Evolutionary conservation across 768 basidiomycete species (phyloP).

Genomic region (Boletus reticulatus): DNA sequence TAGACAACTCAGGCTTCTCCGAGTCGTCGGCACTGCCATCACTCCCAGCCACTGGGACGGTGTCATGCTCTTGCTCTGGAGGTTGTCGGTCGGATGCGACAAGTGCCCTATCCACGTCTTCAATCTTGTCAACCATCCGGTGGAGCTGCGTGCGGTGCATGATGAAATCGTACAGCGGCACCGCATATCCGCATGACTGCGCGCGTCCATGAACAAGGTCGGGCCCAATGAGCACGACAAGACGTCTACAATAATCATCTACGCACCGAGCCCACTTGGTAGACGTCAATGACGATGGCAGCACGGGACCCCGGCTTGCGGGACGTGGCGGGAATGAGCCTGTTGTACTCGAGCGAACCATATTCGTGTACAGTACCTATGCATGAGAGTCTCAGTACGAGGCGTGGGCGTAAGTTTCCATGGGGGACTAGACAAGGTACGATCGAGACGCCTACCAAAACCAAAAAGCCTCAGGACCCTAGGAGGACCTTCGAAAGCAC

Average conservation of each 20-base stretch:
- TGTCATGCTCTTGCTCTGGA: not conserved
- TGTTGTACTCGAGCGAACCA: slow-evolving; percentile 59
- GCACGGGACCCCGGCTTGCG: slow-evolving; percentile 60
- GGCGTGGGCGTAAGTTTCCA: no score
- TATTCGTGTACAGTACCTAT: slow-evolving; percentile 61
- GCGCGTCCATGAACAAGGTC: not conserved
- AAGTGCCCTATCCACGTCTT: slow-evolving; percentile 37
- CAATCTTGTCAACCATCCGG: slow-evolving; percentile 39
- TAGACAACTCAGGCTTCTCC: not conserved
- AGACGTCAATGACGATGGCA: slow-evolving; percentile 57
- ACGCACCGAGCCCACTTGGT: slow-evolving; percentile 51
- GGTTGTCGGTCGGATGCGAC: slow-evolving; percentile 2
- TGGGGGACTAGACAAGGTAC: not conserved
- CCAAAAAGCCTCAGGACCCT: slow-evolving; percentile 59
- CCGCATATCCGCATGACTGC: slow-evolving; percentile 66
- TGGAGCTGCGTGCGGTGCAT: slow-evolving; percentile 53
- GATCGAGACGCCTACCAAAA: slow-evolving; percentile 39
- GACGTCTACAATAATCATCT: no score
- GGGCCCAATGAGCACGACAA: not conserved
- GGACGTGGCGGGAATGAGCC: slow-evolving; percentile 43
- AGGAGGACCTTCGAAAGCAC: slow-evolving; percentile 60
- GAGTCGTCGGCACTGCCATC: not conserved
- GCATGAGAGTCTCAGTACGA: not conserved
- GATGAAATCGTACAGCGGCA: slow-evolving; percentile 61
- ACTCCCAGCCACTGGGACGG: no score